Base-by-base conservation (phyloP, 176 grass and related monocot genomes). In the Carex cristatella region DNA sequence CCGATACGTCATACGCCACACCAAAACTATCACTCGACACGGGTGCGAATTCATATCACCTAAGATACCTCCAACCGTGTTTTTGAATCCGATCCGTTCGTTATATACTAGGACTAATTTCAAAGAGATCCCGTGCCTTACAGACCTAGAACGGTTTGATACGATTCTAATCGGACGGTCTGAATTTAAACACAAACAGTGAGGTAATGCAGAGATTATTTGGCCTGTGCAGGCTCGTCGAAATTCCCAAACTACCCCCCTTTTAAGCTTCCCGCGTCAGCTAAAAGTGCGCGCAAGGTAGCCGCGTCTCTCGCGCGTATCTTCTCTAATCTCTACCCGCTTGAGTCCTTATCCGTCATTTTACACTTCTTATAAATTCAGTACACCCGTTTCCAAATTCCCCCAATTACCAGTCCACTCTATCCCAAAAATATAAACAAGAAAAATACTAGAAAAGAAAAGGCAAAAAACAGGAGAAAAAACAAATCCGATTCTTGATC, bases 271-370 rank as follows among this genome's bases (percentile, higher is more conserved):
- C 80, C 14, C 48, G 48, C 48, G 48, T 10, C 48, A 51, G 64
- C 28, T 46, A 46, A 67, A 69, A 40, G 4, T 40, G 33, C 13
- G 5, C 27, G 82, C 79, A 57, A 70, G 81, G 72, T 57, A 48
- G 69, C 81, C 15, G 73, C 59, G 49, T 88, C 59, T 67, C 80
- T 38, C 2, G 19, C n/a, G 77, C 73, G 80, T 85, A 60, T 0
- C 84, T 79, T 89, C 18, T 33, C 0, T 7, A 35, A 35, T 77
- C 83, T 77, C 37, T 16, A 48, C 44, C 48, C 48, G 35, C 49
- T 12, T 0, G 56, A 69, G 71, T 72, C 80, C 88, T 88, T 87
- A 79, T 88, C 90, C 84, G 90, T 92, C 86, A 40, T 90, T 92
- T 75, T 1, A 0, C 18, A 75, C 11, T 46, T 15, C 61, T 70